These are phyloP conservation scores for Puccinellia tenuiflora DNA, from an alignment of 176 grass and related monocot species.

Conservation along the genomic window DNA sequence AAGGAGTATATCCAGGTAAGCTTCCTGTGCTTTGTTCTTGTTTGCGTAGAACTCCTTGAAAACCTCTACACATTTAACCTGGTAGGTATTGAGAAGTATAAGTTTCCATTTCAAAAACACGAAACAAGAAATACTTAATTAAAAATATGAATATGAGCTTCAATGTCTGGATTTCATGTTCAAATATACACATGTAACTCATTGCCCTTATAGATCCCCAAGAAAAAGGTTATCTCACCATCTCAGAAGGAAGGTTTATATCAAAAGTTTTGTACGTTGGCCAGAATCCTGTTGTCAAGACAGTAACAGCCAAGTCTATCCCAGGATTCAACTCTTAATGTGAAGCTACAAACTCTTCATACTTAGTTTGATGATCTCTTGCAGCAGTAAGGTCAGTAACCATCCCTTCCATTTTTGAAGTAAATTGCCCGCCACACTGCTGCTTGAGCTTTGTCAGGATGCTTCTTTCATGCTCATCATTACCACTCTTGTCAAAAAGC, in stretches of 20 bases:
- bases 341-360: constrained; percentile 66
- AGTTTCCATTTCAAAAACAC: neutral
- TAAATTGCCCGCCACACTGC: constrained; percentile 94
- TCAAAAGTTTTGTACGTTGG: constrained; percentile 97
- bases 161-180: neutral
- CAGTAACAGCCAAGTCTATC: constrained; percentile 82
- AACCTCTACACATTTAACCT: constrained; percentile 96
- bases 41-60: constrained; percentile 92
- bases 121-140: neutral
- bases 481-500: constrained; percentile 97
- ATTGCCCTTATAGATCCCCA: neutral
- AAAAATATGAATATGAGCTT: neutral
- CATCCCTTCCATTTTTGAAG: constrained; percentile 99
- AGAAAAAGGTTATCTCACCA: constrained; percentile 48
- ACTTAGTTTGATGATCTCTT: constrained; percentile 78
- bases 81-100: neutral
- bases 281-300: constrained; percentile 97
- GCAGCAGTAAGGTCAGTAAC: constrained; percentile 83
- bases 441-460: constrained; percentile 99
- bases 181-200: neutral
- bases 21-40: constrained; percentile 91
- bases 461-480: constrained; percentile 97
- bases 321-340: constrained; percentile 58
- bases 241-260: constrained; percentile 94
- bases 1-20: constrained; percentile 99